Conservation (phyloP, 331 rosid genomes). For the Cydonia oblonga region DNA sequence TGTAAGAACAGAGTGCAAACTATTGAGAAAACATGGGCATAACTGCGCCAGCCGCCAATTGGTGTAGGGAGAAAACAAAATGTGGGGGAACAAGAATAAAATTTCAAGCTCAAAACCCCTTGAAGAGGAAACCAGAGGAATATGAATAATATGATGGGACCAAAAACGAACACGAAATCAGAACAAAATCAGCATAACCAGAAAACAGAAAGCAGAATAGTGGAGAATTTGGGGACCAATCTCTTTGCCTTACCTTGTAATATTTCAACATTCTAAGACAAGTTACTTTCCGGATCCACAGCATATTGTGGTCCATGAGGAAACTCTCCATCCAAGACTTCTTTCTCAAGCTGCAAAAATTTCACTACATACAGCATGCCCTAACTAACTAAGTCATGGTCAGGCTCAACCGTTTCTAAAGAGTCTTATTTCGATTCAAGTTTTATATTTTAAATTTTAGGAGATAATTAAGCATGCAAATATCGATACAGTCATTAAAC, state of each 20-base stretch:
- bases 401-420: background rate
- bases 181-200: background rate
- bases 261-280: background rate
- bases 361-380: background rate
- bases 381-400: background rate
- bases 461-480: slow-evolving; percentile 7
- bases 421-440: slow-evolving; percentile 13
- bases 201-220: background rate
- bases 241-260: background rate
- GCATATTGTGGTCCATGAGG: background rate
- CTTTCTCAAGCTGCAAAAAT: background rate
- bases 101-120: background rate
- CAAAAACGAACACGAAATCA: background rate
- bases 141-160: background rate
- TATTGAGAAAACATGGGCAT: background rate
- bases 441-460: background rate
- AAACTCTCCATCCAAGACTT: background rate
- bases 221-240: background rate
- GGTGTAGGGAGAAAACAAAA: background rate
- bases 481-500: slow-evolving; percentile 6
- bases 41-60: background rate
- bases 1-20: background rate
- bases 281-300: background rate
- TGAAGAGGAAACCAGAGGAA: background rate
- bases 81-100: background rate